Conservation (phyloP, 805 yeast genomes). For the Metschnikowia amazonensis region DNA sequence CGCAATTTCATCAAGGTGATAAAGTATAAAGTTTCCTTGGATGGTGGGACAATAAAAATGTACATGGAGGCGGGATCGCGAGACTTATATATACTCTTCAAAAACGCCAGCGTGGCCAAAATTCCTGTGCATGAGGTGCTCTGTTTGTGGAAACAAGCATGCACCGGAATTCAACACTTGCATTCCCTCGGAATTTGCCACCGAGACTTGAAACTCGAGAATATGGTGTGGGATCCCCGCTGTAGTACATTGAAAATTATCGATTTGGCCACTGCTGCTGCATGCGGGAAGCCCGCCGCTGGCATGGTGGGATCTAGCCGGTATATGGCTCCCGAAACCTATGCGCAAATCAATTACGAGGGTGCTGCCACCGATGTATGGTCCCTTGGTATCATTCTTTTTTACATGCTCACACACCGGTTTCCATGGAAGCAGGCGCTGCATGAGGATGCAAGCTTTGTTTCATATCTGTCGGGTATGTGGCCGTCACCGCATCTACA, state of each 20-base stretch:
- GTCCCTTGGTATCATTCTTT: conserved; percentile 46
- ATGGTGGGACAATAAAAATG: conserved; percentile 23
- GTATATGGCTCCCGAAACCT: conserved; percentile 49
- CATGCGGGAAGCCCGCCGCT: conserved; percentile 18
- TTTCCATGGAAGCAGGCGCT: conserved; percentile 50
- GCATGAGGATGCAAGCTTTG: conserved; percentile 25
- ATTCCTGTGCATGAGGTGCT: conserved; percentile 15
- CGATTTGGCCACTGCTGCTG: conserved; percentile 37
- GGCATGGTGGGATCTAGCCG: conserved; percentile 49
- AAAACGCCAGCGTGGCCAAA: conserved; percentile 1
- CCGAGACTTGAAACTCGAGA: conserved; percentile 49
- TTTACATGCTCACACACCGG: conserved; percentile 25
- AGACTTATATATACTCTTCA: conserved; percentile 17
- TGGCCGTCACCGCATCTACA: neutral
- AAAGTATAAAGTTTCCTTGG: conserved; percentile 25
- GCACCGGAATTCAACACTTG: conserved; percentile 35
- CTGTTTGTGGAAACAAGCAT: conserved; percentile 41
- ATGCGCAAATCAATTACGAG: conserved; percentile 32
- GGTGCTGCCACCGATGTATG: conserved; percentile 45
- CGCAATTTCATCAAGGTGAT: conserved; percentile 32
- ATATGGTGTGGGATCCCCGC: conserved; percentile 32
- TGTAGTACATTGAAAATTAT: conserved; percentile 39
- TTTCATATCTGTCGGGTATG: conserved; percentile 3
- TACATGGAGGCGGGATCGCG: conserved; percentile 32
- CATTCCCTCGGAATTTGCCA: conserved; percentile 41